These are phyloP conservation scores for Aspergillus uvarum DNA, from an alignment of 2,329 filamentous ascomycete species.

Conservation along the genomic window DNA sequence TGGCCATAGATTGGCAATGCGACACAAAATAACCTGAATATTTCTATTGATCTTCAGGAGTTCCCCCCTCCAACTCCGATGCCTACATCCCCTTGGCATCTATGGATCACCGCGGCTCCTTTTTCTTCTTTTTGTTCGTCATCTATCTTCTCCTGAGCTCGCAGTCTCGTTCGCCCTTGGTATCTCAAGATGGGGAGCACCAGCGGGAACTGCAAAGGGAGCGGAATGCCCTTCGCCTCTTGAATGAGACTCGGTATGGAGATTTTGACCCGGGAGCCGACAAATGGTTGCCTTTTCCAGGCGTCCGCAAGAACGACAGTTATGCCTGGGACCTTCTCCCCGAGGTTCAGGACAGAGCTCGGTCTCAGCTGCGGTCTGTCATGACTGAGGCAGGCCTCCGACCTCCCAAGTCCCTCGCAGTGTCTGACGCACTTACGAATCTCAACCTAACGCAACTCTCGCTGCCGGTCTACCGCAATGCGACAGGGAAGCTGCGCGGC, in stretches of 20 bases:
- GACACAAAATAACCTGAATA: constrained; percentile 18
- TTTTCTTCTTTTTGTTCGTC: constrained; percentile 52
- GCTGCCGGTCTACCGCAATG: constrained; percentile 70
- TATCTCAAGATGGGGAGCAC: constrained; percentile 44
- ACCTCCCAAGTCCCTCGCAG: constrained; percentile 29
- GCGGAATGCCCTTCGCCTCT: constrained; percentile 50
- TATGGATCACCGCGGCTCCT: constrained; percentile 51
- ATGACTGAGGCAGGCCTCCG: constrained; percentile 34
- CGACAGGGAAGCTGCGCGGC: constrained; percentile 74
- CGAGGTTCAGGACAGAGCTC: constrained; percentile 64
- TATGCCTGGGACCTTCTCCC: constrained; percentile 76
- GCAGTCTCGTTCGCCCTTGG: constrained; percentile 42
- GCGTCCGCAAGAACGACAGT: constrained; percentile 70
- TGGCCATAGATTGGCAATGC: constrained; percentile 26
- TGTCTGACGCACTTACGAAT: constrained; percentile 23
- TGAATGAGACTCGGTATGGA: constrained; percentile 53
- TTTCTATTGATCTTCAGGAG: constrained; percentile 19
- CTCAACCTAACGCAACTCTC: constrained; percentile 38
- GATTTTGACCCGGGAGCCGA: constrained; percentile 49
- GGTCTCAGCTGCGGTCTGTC: constrained; percentile 51
- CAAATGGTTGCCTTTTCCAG: constrained; percentile 69
- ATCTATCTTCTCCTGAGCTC: constrained; percentile 56
- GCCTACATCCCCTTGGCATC: constrained; percentile 29
- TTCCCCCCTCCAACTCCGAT: constrained; percentile 22
- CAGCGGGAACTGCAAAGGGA: constrained; percentile 54